phyloP scores from a whole-genome alignment of 306 rosid species.

The Coriaria nepalensis region DNA sequence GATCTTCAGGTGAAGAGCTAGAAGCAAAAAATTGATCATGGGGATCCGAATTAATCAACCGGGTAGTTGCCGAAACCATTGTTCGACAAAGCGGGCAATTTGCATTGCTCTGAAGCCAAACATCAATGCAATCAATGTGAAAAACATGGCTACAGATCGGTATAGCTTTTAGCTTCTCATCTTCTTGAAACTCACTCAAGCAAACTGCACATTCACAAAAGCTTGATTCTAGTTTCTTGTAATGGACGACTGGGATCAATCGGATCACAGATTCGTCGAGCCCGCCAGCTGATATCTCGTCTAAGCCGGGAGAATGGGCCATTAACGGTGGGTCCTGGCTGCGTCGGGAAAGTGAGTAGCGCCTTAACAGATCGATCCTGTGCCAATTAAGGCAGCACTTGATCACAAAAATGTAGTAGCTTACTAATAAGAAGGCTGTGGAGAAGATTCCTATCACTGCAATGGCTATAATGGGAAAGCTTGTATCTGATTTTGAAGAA shows the following conservation, averaged over 20 bases:
- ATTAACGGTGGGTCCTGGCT: conserved; percentile 21
- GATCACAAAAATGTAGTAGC: conserved; percentile 90
- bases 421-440: conserved; percentile 70
- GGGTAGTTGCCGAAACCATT: too few relatives aligned
- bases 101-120: too few relatives aligned
- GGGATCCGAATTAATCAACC: too few relatives aligned
- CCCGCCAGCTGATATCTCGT: conserved; percentile 25
- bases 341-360: conserved; percentile 48
- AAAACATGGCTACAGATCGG: too few relatives aligned
- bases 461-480: conserved; percentile 84
- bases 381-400: conserved; percentile 98
- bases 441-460: conserved; percentile 84
- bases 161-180: too few relatives aligned
- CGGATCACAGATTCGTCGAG: conserved; percentile 70
- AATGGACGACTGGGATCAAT: conserved; percentile 60
- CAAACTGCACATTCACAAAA: conserved; percentile 77
- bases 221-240: conserved; percentile 20
- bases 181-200: conserved; percentile 16
- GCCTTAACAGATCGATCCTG: conserved; percentile 63
- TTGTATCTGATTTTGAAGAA: conserved; percentile 25
- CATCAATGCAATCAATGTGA: too few relatives aligned
- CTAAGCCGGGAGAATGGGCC: conserved; percentile 22
- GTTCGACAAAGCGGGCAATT: too few relatives aligned
- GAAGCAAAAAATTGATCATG: conserved; percentile 26
- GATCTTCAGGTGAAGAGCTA: conserved; percentile 26